A percentile compares a stretch with the other conserved stretches of the same genome.
Conservation (phyloP, 2,329 filamentous ascomycete species). For the Colletotrichum magnum region DNA sequence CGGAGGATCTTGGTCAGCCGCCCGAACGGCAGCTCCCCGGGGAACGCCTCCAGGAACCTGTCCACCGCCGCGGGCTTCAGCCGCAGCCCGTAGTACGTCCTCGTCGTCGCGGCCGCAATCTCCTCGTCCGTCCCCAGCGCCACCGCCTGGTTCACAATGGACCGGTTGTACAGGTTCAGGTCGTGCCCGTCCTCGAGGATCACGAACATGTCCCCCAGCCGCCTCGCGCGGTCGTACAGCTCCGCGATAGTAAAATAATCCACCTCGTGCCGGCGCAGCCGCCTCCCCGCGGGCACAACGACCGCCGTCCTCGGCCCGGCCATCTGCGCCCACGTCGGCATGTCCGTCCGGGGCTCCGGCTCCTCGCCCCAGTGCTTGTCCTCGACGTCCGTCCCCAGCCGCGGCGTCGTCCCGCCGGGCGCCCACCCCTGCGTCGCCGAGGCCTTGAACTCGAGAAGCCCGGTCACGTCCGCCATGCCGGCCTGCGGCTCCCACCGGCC, state of each 20-base stretch:
- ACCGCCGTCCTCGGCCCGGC: not conserved
- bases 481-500: not conserved
- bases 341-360: not conserved
- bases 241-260: conserved; percentile 21
- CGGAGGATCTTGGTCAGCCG: conserved; percentile 15
- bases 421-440: not conserved
- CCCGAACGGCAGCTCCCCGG: not conserved
- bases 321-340: not conserved
- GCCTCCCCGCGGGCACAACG: not conserved
- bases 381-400: not conserved
- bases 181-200: conserved; percentile 13
- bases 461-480: not conserved
- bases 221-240: conserved; percentile 17
- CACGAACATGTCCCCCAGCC: conserved; percentile 5
- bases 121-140: not conserved
- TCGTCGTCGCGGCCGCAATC: not conserved
- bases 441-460: not conserved
- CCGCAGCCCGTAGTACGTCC: conserved; percentile 10
- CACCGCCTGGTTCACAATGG: not conserved
- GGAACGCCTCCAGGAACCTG: not conserved
- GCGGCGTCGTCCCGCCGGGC: not conserved
- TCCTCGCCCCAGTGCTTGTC: not conserved
- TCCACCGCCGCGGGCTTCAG: not conserved
- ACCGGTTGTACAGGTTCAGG: conserved; percentile 15
- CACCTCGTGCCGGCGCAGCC: not conserved